Base-by-base conservation (phyloP, 192 early-diverging fungal genomes). In the Coemansia asiatica region DNA sequence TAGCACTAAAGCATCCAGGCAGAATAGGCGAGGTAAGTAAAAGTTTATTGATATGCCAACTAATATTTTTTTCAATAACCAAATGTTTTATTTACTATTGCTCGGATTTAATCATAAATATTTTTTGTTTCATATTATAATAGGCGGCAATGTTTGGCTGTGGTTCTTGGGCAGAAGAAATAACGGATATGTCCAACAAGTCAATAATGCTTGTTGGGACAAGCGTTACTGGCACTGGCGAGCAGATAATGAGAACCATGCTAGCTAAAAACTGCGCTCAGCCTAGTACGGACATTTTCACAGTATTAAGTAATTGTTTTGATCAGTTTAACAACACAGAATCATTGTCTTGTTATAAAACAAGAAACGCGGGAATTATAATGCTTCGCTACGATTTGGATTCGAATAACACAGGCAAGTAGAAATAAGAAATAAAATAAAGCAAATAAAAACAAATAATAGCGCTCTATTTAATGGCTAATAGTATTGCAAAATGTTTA, bases 121-220 rank as follows among this genome's bases (percentile, higher is more conserved):
- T 18, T 50, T 6, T 31, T 69, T 26, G 25, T 28, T 36, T n/a
- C 4, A 54, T 21, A 18, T 22, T 27, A 25, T 29, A 59, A 29
- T 74, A 90, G 89, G 93, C 95, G 0, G 95, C 93, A 5, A 72
- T 91, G 66, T 94, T 85, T 79, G 92, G 92, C 0, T 76, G 86
- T 25, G 93, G 94, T 1, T 90, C 90, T 40, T 96, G 92, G 92
- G 89, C 92, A 6, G 83, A 90, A 50, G 76, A 80, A 38, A 26
- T 60, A 18, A 61, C n/a, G 0, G 46, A 69, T 16, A 12, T 27
- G 16, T 16, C 40, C 53, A n/a, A 38, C 6, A 10, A 33, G 1
- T 1, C 26, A 8, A 27, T 9, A 7, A 50, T 63, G n/a, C 79
- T 76, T 2, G 61, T 85, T 1, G 92, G 85, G 12, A 91, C 89